Evolutionary conservation across 129 eudicot genomes (phyloP).

Genomic region (Cynara cardunculus): DNA sequence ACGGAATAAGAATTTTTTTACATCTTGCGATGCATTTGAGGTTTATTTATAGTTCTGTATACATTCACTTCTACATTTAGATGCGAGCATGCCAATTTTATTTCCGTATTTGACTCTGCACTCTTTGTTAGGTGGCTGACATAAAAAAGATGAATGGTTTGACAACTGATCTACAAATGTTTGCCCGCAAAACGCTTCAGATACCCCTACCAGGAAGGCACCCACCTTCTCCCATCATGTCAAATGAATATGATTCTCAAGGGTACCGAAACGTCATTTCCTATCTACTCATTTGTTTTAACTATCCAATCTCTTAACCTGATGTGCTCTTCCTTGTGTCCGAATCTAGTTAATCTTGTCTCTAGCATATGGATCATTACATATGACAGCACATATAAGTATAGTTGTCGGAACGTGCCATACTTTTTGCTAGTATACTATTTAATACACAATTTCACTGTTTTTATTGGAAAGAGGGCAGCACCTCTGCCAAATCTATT

Average conservation of each 20-base stretch:
- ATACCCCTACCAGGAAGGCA: slow-evolving; percentile 96
- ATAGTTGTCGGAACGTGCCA: background rate
- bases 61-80: background rate
- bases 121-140: slow-evolving; percentile 72
- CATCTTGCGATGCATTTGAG: background rate
- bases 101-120: slow-evolving; percentile 10
- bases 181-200: slow-evolving; percentile 78
- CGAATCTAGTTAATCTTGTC: slow-evolving; percentile 11
- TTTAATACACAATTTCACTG: background rate
- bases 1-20: background rate
- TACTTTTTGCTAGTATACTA: background rate
- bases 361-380: background rate
- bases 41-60: background rate
- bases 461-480: background rate
- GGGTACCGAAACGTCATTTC: slow-evolving; percentile 40
- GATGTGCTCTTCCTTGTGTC: background rate
- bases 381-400: background rate
- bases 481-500: background rate
- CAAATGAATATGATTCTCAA: slow-evolving; percentile 46
- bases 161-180: slow-evolving; percentile 91
- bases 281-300: background rate
- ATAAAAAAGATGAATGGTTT: slow-evolving; percentile 75
- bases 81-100: background rate
- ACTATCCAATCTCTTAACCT: slow-evolving; percentile 7
- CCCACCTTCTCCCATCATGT: slow-evolving; percentile 71